These are phyloP conservation scores for Coffea eugenioides DNA, from an alignment of 257 asterid species.

Conservation along the genomic window DNA sequence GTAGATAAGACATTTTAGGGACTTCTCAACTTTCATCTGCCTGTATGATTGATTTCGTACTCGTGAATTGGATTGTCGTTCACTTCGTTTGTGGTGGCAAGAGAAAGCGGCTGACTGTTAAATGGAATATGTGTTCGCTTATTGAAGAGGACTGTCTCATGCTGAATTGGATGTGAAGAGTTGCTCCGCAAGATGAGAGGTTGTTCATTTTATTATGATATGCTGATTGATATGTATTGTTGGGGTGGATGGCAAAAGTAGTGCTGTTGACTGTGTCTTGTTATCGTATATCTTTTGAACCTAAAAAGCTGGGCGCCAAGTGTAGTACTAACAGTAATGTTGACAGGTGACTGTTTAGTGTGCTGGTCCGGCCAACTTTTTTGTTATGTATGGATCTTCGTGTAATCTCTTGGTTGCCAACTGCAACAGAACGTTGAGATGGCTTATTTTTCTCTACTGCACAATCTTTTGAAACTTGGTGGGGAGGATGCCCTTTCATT, in stretches of 20 bases:
- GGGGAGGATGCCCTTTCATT: too few relatives aligned
- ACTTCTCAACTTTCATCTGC: conserved; percentile 8
- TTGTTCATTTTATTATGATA: not conserved
- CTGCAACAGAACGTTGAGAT: not conserved
- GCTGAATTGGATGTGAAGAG: not conserved
- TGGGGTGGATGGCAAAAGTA: not conserved
- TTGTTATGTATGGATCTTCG: not conserved
- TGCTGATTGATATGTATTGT: conserved; percentile 9
- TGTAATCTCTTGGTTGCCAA: not conserved
- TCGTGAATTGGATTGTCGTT: conserved; percentile 5
- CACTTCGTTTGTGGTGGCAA: not conserved
- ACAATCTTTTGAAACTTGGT: too few relatives aligned
- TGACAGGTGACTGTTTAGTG: not conserved
- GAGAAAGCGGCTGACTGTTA: not conserved
- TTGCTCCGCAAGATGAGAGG: not conserved
- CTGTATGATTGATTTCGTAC: not conserved
- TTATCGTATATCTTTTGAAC: not conserved
- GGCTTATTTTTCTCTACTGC: not conserved
- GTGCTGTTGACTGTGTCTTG: not conserved
- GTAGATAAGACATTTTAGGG: not conserved
- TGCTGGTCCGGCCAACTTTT: not conserved
- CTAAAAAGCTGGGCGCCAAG: not conserved
- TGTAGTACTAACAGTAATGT: not conserved
- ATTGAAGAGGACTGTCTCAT: not conserved
- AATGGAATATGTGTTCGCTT: not conserved